Evolutionary conservation across 148 eudicot species (phyloP).

Genomic region (Rhododendron williamsianum): DNA sequence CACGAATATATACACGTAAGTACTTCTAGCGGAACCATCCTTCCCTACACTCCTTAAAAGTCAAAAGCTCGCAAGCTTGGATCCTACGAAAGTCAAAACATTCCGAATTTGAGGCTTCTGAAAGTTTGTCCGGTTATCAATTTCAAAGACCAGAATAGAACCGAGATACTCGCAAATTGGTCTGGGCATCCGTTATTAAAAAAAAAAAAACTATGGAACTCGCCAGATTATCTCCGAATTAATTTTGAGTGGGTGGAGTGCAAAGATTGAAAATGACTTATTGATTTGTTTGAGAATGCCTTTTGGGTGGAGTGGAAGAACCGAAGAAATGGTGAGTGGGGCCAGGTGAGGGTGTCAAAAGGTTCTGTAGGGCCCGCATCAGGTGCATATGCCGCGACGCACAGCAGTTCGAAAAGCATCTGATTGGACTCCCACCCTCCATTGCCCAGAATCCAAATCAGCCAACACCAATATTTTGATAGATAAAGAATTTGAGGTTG

Average conservation of each 20-base stretch:
- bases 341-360: not conserved
- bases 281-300: not conserved
- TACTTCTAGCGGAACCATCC: too few relatives aligned
- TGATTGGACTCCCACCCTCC: not conserved
- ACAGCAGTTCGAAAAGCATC: slow-evolving; percentile 17
- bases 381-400: slow-evolving; percentile 23
- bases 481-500: too few relatives aligned
- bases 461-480: too few relatives aligned
- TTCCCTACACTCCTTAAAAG: too few relatives aligned
- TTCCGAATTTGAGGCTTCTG: too few relatives aligned
- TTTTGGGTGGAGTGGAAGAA: not conserved
- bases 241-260: not conserved
- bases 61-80: too few relatives aligned
- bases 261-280: not conserved
- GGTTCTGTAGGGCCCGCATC: not conserved
- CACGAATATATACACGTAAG: too few relatives aligned
- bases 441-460: not conserved
- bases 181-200: too few relatives aligned
- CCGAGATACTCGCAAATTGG: too few relatives aligned
- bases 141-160: too few relatives aligned
- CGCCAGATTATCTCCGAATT: not conserved
- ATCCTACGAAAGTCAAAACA: too few relatives aligned
- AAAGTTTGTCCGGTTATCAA: too few relatives aligned
- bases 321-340: not conserved
- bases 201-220: not conserved